Evolutionary conservation across 176 grass and related monocot genomes (phyloP), one percentile per base, ranked within the genome.

Genomic region (Hsuehochloa calcarea): DNA sequence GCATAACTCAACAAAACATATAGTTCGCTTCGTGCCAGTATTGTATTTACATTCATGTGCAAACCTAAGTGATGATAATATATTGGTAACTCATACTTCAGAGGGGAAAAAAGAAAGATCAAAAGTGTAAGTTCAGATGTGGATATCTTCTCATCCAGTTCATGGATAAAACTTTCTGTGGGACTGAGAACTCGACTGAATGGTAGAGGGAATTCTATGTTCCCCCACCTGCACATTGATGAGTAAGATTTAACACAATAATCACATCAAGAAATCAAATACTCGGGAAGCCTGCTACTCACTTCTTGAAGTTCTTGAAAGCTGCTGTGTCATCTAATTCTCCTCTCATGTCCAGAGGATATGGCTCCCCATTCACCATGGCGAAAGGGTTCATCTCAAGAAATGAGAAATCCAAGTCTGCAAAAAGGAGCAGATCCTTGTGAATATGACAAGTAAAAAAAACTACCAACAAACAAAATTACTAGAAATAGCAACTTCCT

Each of bases 221-320:
- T 72, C 59, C 94, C 92, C 92, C 94, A 94, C 81, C 92, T 97
- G 82, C 38, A 89, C 34, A 59, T 69, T 40, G 61, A 38, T 73
- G 38, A 77, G 17, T 17, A 84, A 68, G 35, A 46, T 7, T 75
- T 74, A 72, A 59, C 77, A 69, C 23, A 71, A 59, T 0, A 72
- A 58, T 65, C 14, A 50, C 59, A 71, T 51, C 52, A 76, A 78
- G 65, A 85, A 72, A 41, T 35, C 2, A 16, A 38, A 6, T 65
- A 5, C 9, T 43, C 38, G 1, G 59, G 64, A 79, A 90, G 61
- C 62, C 58, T 43, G 72, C 59, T 26, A 75, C 70, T 65, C 86
- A 97, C 94, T 90, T 97, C 54, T 94, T 97, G 85, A 97, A 97
- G 86, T 97, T 97, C 84, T 97, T 97, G 80, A 97, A 97, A 85